Conservation (phyloP, 139 green algal species). For the Pseudopediastrum boryanum region DNA sequence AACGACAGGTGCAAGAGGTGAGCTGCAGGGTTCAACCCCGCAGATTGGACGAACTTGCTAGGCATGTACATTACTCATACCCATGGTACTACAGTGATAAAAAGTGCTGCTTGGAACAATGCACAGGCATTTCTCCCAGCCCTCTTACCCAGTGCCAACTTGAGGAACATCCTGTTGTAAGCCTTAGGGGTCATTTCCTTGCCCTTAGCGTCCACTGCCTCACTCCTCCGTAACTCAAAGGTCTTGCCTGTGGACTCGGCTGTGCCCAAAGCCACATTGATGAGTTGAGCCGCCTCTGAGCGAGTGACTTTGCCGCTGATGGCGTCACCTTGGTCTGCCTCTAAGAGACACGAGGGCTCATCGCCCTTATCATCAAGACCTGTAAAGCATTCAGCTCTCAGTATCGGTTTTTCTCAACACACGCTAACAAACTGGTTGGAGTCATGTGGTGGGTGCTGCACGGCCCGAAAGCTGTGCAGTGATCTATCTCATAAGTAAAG, state of each 20-base stretch:
- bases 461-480: no score
- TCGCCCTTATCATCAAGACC: slow-evolving; percentile 36
- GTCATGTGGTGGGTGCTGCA: no score
- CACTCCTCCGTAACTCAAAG: slow-evolving; percentile 75
- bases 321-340: slow-evolving; percentile 76
- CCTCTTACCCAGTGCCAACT: slow-evolving; percentile 47
- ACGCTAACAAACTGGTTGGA: no score
- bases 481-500: no score
- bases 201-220: slow-evolving; percentile 58
- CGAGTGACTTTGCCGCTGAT: slow-evolving; percentile 70
- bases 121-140: no score
- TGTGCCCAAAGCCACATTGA: slow-evolving; percentile 43
- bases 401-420: no score
- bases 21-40: no score
- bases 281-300: slow-evolving; percentile 69
- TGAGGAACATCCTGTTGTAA: slow-evolving; percentile 65
- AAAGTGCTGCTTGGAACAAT: no score
- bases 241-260: slow-evolving; percentile 75
- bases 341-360: slow-evolving; percentile 51
- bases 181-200: slow-evolving; percentile 49
- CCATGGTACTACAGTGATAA: no score
- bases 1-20: no score
- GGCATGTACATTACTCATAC: no score
- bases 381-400: slow-evolving; percentile 9
- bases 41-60: no score